Conservation (phyloP, 805 yeast genomes). For the Metschnikowia orientalis region DNA sequence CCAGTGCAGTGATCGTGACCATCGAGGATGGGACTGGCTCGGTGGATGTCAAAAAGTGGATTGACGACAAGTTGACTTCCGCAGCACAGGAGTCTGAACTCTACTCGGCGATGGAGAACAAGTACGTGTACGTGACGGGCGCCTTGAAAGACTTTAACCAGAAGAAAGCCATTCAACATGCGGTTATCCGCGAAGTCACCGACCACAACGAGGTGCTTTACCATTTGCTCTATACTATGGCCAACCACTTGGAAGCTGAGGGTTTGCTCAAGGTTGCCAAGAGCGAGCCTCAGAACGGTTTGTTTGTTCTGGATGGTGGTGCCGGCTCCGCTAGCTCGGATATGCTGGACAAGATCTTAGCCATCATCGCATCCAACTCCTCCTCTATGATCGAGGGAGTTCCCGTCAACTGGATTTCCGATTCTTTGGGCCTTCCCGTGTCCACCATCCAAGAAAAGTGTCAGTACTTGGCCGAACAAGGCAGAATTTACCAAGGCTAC, state of each 20-base stretch:
- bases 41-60: conserved; percentile 63
- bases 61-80: conserved; percentile 26
- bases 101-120: conserved; percentile 41
- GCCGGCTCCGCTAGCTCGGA: conserved; percentile 22
- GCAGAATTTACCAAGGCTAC: conserved; percentile 63
- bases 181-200: conserved; percentile 50
- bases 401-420: conserved; percentile 59
- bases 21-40: conserved; percentile 74
- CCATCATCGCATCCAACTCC: conserved; percentile 47
- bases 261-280: conserved; percentile 33
- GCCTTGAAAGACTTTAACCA: conserved; percentile 53
- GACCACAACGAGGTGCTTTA: conserved; percentile 67
- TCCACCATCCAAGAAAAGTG: conserved; percentile 50
- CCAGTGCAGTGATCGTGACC: conserved; percentile 52
- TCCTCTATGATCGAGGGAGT: conserved; percentile 70
- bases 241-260: conserved; percentile 51
- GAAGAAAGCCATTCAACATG: conserved; percentile 60
- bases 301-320: conserved; percentile 26
- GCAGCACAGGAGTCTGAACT: conserved; percentile 29
- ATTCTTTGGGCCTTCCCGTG: conserved; percentile 46
- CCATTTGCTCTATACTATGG: conserved; percentile 62
- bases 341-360: conserved; percentile 39
- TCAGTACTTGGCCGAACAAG: conserved; percentile 57
- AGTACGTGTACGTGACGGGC: conserved; percentile 55
- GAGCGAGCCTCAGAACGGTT: conserved; percentile 19